Evolutionary conservation across 2,329 filamentous ascomycete genomes (phyloP).

Genomic region (Arthroderma sp.): DNA sequence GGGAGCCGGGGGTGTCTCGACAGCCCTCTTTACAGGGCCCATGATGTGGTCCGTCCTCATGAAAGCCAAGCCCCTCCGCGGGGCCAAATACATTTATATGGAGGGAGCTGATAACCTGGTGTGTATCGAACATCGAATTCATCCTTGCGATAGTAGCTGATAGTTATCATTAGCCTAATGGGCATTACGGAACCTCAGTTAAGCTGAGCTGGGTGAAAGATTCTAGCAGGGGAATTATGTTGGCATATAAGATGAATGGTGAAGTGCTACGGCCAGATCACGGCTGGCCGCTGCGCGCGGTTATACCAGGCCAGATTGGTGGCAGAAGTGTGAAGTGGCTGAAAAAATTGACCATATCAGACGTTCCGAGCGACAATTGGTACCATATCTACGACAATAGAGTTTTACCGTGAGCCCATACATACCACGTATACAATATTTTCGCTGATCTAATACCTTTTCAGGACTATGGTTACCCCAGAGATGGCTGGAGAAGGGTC

Average conservation of each 20-base stretch:
- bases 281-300: constrained; percentile 65
- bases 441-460: neutral
- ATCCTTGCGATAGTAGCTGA: constrained; percentile 5
- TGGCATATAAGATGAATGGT: constrained; percentile 86
- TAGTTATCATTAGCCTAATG: constrained; percentile 50
- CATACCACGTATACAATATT: neutral
- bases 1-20: constrained; percentile 78
- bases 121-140: constrained; percentile 12
- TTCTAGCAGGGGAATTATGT: constrained; percentile 66
- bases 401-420: constrained; percentile 50
- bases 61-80: constrained; percentile 52
- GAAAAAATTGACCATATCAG: constrained; percentile 64
- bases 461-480: constrained; percentile 62
- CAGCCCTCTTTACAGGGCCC: constrained; percentile 76
- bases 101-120: constrained; percentile 73
- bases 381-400: constrained; percentile 92
- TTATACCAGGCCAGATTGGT: constrained; percentile 84
- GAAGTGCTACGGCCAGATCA: constrained; percentile 69
- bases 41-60: constrained; percentile 58
- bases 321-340: constrained; percentile 91
- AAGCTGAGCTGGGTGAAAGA: constrained; percentile 85
- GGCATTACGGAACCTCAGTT: constrained; percentile 75
- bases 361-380: constrained; percentile 76
- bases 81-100: constrained; percentile 75
- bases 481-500: constrained; percentile 63